Evolutionary conservation across 2,329 filamentous ascomycete genomes (phyloP).

Genomic region (Penicillium nordicum): DNA sequence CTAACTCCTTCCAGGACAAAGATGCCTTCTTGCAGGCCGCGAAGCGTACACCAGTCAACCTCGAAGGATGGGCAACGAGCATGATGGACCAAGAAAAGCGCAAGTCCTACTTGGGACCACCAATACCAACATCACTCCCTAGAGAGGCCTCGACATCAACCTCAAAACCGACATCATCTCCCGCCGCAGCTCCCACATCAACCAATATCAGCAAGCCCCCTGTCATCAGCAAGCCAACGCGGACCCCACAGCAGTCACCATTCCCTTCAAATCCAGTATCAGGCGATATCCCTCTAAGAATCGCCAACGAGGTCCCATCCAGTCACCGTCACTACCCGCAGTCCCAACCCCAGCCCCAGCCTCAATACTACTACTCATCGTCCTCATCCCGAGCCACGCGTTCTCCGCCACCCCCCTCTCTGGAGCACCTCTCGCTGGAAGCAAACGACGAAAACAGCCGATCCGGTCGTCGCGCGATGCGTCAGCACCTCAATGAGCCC

Average conservation of each 20-base stretch:
- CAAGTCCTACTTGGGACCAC: constrained; percentile 86
- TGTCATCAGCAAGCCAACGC: constrained; percentile 26
- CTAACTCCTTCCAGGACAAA: constrained; percentile 61
- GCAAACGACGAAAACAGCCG: constrained; percentile 32
- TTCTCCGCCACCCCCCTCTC: constrained; percentile 38
- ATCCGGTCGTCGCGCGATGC: constrained; percentile 28
- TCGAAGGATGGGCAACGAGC: constrained; percentile 88
- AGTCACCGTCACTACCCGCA: constrained; percentile 4
- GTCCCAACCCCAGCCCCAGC: constrained; percentile 24
- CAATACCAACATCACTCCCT: constrained; percentile 69
- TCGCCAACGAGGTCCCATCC: constrained; percentile 34
- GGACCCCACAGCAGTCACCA: constrained; percentile 18
- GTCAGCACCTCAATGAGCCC: constrained; percentile 32
- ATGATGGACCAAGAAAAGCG: constrained; percentile 95
- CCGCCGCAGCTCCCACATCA: constrained; percentile 15
- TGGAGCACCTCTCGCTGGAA: constrained; percentile 46
- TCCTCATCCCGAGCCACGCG: constrained; percentile 24
- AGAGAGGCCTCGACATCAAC: constrained; percentile 44
- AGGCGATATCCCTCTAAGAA: constrained; percentile 65
- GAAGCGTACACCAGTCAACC: constrained; percentile 90
- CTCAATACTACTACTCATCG: constrained; percentile 23
- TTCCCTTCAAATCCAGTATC: constrained; percentile 32
- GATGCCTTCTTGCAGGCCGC: constrained; percentile 95
- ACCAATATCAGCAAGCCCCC: constrained; percentile 41
- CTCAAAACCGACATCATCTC: constrained; percentile 50